Evolutionary conservation across 129 eudicot genomes (phyloP).

Genomic region (Deinandra increscens): DNA sequence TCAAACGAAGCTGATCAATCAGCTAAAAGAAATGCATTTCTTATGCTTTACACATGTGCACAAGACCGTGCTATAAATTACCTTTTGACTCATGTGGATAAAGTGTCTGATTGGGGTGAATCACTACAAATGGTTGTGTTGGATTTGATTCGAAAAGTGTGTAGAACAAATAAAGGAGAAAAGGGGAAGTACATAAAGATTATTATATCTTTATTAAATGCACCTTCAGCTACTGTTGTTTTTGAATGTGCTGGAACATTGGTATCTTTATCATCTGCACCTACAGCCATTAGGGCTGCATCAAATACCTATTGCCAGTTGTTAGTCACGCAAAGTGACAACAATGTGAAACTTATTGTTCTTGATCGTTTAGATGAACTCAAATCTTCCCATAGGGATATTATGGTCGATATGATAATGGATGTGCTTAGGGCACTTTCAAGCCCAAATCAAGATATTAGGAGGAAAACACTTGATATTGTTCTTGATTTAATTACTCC

Average conservation of each 20-base stretch:
- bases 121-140: constrained; percentile 83
- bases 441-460: constrained; percentile 11
- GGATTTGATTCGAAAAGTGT: constrained; percentile 46
- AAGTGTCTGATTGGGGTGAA: constrained; percentile 84
- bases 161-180: constrained; percentile 5
- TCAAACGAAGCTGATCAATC: constrained; percentile 81
- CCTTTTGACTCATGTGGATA: constrained; percentile 72
- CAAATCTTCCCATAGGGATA: constrained; percentile 13
- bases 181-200: constrained; percentile 14
- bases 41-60: constrained; percentile 85
- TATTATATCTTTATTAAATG: constrained; percentile 1
- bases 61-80: constrained; percentile 83
- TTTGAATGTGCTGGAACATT: constrained; percentile 15
- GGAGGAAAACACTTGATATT: constrained; percentile 6
- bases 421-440: constrained; percentile 16
- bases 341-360: constrained; percentile 12
- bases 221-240: constrained; percentile 4
- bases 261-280: constrained; percentile 17
- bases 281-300: constrained; percentile 3
- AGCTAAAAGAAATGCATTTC: constrained; percentile 85
- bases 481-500: constrained; percentile 13
- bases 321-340: constrained; percentile 6
- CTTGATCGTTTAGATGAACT: constrained; percentile 12
- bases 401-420: constrained; percentile 13
- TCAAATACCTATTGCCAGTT: constrained; percentile 4